Evolutionary conservation across 1,284 basidiomycete genomes (phyloP).

Genomic region (Apiotrichum porosum): DNA sequence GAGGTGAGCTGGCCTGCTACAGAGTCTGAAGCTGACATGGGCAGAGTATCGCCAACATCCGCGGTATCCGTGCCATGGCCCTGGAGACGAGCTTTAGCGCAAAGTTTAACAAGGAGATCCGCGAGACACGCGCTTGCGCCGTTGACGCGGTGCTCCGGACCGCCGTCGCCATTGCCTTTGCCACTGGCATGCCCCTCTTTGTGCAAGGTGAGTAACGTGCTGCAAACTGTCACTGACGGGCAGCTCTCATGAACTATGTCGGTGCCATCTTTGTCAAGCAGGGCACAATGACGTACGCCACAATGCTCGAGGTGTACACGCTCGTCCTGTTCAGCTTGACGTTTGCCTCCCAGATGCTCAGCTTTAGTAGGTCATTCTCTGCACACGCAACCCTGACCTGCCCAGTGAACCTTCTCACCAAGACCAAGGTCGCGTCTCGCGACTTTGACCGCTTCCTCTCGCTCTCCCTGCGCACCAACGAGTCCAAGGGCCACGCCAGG

Average conservation of each 20-base stretch:
- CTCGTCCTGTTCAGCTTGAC: conserved; percentile 90
- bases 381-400: not conserved
- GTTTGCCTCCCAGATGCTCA: conserved; percentile 82
- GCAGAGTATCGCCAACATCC: conserved; percentile 76
- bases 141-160: conserved; percentile 73
- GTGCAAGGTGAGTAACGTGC: conserved; percentile 56
- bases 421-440: conserved; percentile 69
- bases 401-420: conserved; percentile 70
- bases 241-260: conserved; percentile 82
- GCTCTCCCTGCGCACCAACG: conserved; percentile 57
- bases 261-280: conserved; percentile 74
- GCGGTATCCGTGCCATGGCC: conserved; percentile 84
- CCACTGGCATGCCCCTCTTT: conserved; percentile 76
- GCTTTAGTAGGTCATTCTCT: conserved; percentile 61
- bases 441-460: conserved; percentile 68
- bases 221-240: conserved; percentile 1
- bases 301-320: conserved; percentile 84
- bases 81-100: conserved; percentile 68
- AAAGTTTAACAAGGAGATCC: conserved; percentile 63
- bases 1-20: conserved; percentile 55
- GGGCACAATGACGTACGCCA: conserved; percentile 77
- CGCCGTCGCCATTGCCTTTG: conserved; percentile 75
- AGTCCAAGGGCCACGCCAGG: conserved; percentile 62
- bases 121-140: conserved; percentile 63
- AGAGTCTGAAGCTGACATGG: conserved; percentile 10